phyloP scores from a whole-genome alignment of 441 rosid genomes.

The Adansonia grandidieri region DNA sequence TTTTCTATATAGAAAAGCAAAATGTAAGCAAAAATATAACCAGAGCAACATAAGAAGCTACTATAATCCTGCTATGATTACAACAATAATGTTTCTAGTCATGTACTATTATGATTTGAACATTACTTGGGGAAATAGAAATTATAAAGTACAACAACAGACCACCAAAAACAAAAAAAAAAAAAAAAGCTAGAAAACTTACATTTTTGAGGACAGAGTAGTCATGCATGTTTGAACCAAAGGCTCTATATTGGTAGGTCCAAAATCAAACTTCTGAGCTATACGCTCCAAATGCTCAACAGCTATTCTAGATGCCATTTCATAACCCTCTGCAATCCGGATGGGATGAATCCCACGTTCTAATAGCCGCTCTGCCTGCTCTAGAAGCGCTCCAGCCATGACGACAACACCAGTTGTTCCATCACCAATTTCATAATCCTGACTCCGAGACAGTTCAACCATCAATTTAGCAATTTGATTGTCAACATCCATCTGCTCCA shows the following conservation, averaged over 20 bases:
- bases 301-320: constrained; percentile 86
- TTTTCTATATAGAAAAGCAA: not conserved
- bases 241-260: constrained; percentile 59
- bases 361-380: constrained; percentile 86
- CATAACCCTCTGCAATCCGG: constrained; percentile 91
- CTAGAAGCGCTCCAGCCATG: constrained; percentile 90
- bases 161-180: too few relatives aligned
- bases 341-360: constrained; percentile 98
- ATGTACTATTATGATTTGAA: not conserved
- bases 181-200: constrained; percentile 29
- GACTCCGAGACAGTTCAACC: constrained; percentile 93
- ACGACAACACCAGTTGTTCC: constrained; percentile 99
- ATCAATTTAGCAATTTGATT: constrained; percentile 94
- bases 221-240: constrained; percentile 96
- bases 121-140: not conserved
- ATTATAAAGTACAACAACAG: not conserved
- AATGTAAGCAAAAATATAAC: not conserved
- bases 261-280: constrained; percentile 80
- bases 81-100: not conserved
- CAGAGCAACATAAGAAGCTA: not conserved
- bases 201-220: constrained; percentile 91
- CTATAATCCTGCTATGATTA: not conserved
- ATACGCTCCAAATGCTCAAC: constrained; percentile 79
- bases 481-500: constrained; percentile 99
- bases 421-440: constrained; percentile 97